Conservation (phyloP, 129 eudicot species). For the Tagetes patula region DNA sequence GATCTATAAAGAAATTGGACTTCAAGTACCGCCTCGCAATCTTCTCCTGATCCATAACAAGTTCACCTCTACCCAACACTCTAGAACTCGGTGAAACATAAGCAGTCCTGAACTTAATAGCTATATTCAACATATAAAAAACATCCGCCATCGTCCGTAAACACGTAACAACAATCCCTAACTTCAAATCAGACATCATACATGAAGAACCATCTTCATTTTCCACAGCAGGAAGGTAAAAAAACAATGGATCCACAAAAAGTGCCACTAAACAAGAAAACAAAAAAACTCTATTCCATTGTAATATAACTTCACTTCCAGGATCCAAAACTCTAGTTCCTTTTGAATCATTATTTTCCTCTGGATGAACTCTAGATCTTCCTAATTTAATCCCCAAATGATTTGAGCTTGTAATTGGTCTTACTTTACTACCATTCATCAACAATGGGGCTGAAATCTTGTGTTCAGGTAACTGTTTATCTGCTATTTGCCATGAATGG, state of each 20-base stretch:
- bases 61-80: constrained; percentile 94
- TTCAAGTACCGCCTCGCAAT: constrained; percentile 71
- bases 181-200: constrained; percentile 64
- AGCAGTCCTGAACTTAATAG: constrained; percentile 81
- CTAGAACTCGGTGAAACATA: constrained; percentile 81
- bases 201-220: constrained; percentile 45
- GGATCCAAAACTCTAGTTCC: constrained; percentile 65
- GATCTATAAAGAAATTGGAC: constrained; percentile 67
- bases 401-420: constrained; percentile 21
- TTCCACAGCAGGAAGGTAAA: constrained; percentile 70
- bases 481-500: constrained; percentile 49
- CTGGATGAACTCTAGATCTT: constrained; percentile 53
- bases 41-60: constrained; percentile 65
- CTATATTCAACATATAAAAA: constrained; percentile 62
- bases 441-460: constrained; percentile 50
- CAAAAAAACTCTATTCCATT: constrained; percentile 82
- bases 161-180: constrained; percentile 72
- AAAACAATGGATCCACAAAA: constrained; percentile 87
- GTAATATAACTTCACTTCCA: constrained; percentile 62
- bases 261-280: constrained; percentile 74
- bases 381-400: constrained; percentile 44
- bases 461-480: constrained; percentile 39
- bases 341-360: constrained; percentile 41
- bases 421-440: constrained; percentile 33
- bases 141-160: constrained; percentile 70